Conservation (phyloP, 2,329 filamentous ascomycete species). For the Chrysosphaeria jannelii region DNA sequence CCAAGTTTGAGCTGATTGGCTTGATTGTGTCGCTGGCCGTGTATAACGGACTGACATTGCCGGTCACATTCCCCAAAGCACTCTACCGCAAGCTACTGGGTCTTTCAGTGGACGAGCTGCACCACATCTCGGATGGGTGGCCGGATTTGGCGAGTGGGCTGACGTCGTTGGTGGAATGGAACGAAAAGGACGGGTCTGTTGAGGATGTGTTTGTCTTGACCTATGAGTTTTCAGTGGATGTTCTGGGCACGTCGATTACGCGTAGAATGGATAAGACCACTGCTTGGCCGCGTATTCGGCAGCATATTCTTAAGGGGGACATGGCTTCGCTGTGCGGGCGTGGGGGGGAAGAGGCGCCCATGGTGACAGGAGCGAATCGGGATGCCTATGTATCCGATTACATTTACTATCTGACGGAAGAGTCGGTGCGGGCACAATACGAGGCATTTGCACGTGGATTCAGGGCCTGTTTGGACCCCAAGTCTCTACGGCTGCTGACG, state of each 20-base stretch:
- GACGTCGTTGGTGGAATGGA: constrained; percentile 43
- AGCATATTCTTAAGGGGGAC: constrained; percentile 3
- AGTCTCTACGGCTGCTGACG: constrained; percentile 41
- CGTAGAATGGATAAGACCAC: constrained; percentile 18
- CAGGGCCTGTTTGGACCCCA: constrained; percentile 36
- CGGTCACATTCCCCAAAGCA: constrained; percentile 60
- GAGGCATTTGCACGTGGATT: constrained; percentile 62
- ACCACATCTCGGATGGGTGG: constrained; percentile 70
- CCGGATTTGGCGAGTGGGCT: constrained; percentile 50
- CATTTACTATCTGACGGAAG: constrained; percentile 50
- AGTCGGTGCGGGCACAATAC: constrained; percentile 49
- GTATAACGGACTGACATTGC: constrained; percentile 78
- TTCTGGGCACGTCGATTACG: constrained; percentile 24
- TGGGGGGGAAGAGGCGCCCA: constrained; percentile 13
- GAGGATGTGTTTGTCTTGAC: constrained; percentile 59
- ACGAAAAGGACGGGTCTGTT: constrained; percentile 41
- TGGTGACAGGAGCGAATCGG: constrained; percentile 62
- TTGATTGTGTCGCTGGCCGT: constrained; percentile 68
- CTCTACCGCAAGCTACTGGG: constrained; percentile 58
- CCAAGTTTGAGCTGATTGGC: constrained; percentile 76
- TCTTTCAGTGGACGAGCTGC: constrained; percentile 33
- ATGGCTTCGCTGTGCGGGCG: constrained; percentile 1
- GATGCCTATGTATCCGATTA: constrained; percentile 59
- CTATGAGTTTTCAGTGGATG: constrained; percentile 50
- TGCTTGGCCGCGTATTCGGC: constrained; percentile 23